Conservation (phyloP, 306 rosid genomes). For the Quercus dentata region DNA sequence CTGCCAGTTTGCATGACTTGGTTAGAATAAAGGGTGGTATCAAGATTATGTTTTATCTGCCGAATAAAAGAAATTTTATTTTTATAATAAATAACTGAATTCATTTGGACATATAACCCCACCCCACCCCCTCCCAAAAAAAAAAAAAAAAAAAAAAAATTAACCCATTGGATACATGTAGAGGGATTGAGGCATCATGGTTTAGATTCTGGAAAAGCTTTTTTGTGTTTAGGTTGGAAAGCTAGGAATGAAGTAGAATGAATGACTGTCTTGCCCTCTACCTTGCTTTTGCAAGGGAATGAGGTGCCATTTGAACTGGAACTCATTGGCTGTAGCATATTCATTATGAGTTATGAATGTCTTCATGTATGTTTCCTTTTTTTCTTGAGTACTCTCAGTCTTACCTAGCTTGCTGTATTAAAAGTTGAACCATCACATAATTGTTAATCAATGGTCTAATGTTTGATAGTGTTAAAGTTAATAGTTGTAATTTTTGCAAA, state of each 20-base stretch:
- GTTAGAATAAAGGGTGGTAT: not conserved
- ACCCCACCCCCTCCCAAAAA: no score
- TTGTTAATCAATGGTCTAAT: not conserved
- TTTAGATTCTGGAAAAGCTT: not conserved
- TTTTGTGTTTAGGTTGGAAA: not conserved
- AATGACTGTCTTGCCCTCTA: not conserved
- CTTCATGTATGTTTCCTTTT: not conserved
- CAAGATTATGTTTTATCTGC: not conserved
- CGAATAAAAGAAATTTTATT: not conserved
- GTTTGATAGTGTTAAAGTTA: not conserved
- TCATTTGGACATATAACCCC: no score
- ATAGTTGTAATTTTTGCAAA: not conserved
- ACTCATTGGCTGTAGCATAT: no score
- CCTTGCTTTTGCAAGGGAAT: no score
- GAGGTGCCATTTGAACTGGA: no score
- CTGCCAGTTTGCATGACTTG: not conserved
- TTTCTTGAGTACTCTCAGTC: not conserved
- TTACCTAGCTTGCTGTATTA: not conserved
- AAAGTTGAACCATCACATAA: not conserved
- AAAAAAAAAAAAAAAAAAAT: no score
- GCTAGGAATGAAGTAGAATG: not conserved
- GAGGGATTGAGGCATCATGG: not conserved
- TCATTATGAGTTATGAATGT: not conserved
- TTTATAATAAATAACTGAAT: not conserved
- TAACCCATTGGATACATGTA: not conserved